Conservation (phyloP, 108 stramenopile species). For the Pseudonitzschia multistriata region DNA sequence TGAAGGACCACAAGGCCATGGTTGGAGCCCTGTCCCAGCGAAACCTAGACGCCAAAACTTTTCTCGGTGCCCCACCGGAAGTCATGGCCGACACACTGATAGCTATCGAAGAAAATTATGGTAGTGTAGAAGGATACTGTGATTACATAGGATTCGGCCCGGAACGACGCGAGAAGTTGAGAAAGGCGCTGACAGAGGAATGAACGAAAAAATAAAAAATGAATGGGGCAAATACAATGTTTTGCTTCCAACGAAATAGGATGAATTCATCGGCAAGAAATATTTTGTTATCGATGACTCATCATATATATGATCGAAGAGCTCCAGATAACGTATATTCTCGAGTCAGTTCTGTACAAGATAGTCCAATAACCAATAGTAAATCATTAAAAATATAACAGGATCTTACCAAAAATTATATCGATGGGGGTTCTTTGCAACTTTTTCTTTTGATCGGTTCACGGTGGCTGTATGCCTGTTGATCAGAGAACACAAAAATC, state of each 20-base stretch:
- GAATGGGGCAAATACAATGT: not conserved
- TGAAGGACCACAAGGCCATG: constrained; percentile 92
- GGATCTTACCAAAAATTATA: not conserved
- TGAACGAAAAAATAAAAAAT: not conserved
- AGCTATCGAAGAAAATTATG: constrained; percentile 71
- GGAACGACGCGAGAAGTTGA: constrained; percentile 68
- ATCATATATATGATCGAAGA: not conserved
- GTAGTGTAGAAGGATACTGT: constrained; percentile 83
- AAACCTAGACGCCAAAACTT: constrained; percentile 83
- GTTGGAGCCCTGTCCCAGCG: constrained; percentile 88
- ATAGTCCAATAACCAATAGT: not conserved
- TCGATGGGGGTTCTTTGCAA: too few species aligned
- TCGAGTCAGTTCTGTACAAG: not conserved
- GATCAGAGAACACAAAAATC: too few species aligned
- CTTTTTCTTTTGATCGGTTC: too few species aligned
- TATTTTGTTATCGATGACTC: not conserved
- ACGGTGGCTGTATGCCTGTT: too few species aligned
- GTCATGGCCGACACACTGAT: constrained; percentile 83
- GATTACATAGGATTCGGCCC: constrained; percentile 86
- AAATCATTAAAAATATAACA: not conserved
- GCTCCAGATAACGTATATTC: not conserved
- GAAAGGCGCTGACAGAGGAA: constrained; percentile 51
- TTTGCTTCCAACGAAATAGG: not conserved
- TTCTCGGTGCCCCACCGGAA: constrained; percentile 85
- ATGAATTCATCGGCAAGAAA: not conserved